Base-by-base conservation (phyloP, 805 yeast species). In the Hanseniaspora meyeri region DNA sequence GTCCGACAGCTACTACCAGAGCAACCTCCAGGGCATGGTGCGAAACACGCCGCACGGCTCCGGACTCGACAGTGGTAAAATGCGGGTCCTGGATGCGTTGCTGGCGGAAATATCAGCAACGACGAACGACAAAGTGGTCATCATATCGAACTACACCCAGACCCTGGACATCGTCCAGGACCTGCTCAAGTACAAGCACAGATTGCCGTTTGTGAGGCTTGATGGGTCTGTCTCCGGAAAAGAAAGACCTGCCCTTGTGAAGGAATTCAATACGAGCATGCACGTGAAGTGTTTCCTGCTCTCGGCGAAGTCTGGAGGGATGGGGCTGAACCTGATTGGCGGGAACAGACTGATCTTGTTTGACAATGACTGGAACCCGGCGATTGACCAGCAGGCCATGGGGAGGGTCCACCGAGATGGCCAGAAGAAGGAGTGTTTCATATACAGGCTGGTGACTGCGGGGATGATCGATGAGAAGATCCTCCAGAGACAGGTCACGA, bases 341-440 rank as follows among this genome's bases (percentile, higher is more conserved):
- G 98, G 95, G 0, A 87, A 95, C 0, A 62, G 97, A 31, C 70
- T 93, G 43, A 76, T 93, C 5, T 70, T 93, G 24, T 85, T 87
- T 64, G 98, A 93, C 66, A 87, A 93, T 60, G 97, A 93, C 65
- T 93, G 98, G 98, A 93, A 93, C 61, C 98, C 98, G 0, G 80
- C 96, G 0, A 76, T 83, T 12, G 98, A 93, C 65, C 67, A 85
- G 37, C 98, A 93, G 67, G 95, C 97, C 0, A 87, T 91, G 95
- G 95, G 97, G 1, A 72, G 98, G 60, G 82, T 93, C 7, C 96
- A 91, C 65, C 74, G 98, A 63, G 97, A 91, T 67, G 98, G 98
- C 0, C 98, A 93, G 66, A 78, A 70, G 49, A 77, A 70, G 49
- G 87, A 87, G 0, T 93, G 89, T 11, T 83, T 72, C 65, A 82